Percentiles rank a stretch among this genome's conserved stretches.
These are phyloP conservation scores for Fistulifera solaris DNA, from an alignment of 108 stramenopile genomes.

Conservation along the genomic window DNA sequence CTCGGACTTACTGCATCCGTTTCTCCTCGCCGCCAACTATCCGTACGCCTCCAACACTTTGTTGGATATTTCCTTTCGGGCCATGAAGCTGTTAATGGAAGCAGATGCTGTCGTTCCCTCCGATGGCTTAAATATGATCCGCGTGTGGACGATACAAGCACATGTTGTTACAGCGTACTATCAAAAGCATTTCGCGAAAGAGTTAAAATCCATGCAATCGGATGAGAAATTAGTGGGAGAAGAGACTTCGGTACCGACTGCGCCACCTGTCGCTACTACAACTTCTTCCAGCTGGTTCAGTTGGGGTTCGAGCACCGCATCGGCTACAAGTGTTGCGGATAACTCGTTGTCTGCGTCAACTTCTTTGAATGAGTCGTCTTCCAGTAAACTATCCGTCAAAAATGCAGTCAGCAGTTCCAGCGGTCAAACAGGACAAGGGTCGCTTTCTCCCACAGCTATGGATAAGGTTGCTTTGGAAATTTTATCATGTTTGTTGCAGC, in stretches of 20 bases:
- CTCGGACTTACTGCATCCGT: conserved; percentile 72
- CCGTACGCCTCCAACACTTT: conserved; percentile 58
- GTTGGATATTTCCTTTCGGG: conserved; percentile 53
- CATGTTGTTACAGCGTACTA: conserved; percentile 40
- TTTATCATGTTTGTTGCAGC: conserved; percentile 33
- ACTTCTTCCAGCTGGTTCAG: conserved; percentile 5
- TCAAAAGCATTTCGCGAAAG: conserved; percentile 13
- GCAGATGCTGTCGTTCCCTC: conserved; percentile 72
- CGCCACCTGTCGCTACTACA: background rate
- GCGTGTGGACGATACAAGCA: conserved; percentile 74
- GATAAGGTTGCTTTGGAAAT: conserved; percentile 42
- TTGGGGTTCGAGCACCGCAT: background rate
- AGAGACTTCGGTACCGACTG: background rate
- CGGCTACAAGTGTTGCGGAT: too few species aligned
- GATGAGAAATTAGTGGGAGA: background rate
- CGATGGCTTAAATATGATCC: conserved; percentile 61
- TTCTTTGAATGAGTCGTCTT: background rate
- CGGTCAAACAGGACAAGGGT: conserved; percentile 23
- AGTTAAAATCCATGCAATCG: conserved; percentile 1
- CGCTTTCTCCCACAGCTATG: conserved; percentile 18
- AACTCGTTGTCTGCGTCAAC: background rate
- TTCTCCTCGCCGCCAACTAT: conserved; percentile 71
- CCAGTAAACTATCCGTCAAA: background rate
- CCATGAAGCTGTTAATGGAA: conserved; percentile 56
- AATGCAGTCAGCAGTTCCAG: conserved; percentile 8